Conservation (phyloP, 257 asterid species). For the Plectranthus barbatus region DNA sequence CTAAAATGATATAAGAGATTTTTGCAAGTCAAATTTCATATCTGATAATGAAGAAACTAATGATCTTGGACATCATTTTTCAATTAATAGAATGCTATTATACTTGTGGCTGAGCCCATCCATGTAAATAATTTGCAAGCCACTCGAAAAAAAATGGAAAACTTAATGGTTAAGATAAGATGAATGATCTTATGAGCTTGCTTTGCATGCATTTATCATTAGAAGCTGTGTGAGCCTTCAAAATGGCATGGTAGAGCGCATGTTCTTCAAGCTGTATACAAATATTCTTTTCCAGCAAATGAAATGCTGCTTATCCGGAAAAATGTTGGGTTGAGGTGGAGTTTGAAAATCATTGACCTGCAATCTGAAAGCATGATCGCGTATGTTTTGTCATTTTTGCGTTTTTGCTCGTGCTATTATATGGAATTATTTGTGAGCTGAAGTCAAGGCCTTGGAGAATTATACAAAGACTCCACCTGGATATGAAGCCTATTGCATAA, state of each 20-base stretch:
- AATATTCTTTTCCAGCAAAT: neutral
- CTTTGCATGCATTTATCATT: neutral
- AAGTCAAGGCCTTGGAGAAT: neutral
- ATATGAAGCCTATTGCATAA: neutral
- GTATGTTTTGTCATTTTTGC: neutral
- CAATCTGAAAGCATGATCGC: neutral
- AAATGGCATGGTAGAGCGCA: neutral
- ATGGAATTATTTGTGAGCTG: neutral
- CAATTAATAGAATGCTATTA: neutral
- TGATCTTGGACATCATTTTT: neutral
- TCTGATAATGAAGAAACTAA: conserved; percentile 4
- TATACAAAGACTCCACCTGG: neutral
- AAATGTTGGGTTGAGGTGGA: neutral
- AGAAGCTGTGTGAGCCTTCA: neutral
- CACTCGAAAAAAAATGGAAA: neutral
- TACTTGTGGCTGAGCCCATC: neutral
- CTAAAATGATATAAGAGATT: conserved; percentile 2
- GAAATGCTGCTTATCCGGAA: neutral
- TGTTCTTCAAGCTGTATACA: neutral
- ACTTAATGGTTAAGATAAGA: neutral
- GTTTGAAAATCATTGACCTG: neutral
- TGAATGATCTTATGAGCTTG: neutral
- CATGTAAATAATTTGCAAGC: neutral
- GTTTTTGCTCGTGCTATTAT: neutral
- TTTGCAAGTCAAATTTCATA: conserved; percentile 3